phyloP scores from a whole-genome alignment of 2,329 filamentous ascomycete species.

The Penicillium sp. region DNA sequence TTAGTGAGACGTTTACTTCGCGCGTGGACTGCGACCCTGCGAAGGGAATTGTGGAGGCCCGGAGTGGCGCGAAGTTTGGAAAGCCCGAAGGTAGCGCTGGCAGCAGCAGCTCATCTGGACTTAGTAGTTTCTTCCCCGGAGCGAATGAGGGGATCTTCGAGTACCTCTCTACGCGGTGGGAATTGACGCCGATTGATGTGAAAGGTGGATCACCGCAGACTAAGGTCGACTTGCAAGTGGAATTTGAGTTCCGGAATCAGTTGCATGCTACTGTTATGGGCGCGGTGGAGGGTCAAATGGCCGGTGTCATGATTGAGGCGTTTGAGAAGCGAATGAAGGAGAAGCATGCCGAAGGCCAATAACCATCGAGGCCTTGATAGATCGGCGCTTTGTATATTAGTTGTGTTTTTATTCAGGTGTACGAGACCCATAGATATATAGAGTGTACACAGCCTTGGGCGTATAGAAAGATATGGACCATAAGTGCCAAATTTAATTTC shows the following conservation, averaged over 20 bases:
- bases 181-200: slow-evolving; percentile 38
- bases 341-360: slow-evolving; percentile 43
- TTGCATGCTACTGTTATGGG: slow-evolving; percentile 79
- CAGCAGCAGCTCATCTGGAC: slow-evolving; percentile 52
- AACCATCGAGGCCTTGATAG: background rate
- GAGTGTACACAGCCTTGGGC: background rate
- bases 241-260: slow-evolving; percentile 86
- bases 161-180: slow-evolving; percentile 46
- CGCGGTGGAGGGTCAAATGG: slow-evolving; percentile 80
- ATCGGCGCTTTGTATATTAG: slow-evolving; percentile 13
- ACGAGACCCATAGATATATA: background rate
- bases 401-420: slow-evolving; percentile 1
- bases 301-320: slow-evolving; percentile 84
- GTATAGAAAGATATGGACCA: background rate
- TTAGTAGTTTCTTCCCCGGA: slow-evolving; percentile 31
- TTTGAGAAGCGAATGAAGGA: slow-evolving; percentile 79
- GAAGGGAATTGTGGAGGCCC: slow-evolving; percentile 69
- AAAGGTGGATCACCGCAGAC: slow-evolving; percentile 52
- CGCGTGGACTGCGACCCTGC: slow-evolving; percentile 74
- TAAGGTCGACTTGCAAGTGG: slow-evolving; percentile 72
- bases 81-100: slow-evolving; percentile 53
- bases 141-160: slow-evolving; percentile 51
- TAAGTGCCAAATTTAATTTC: slow-evolving; percentile 10
- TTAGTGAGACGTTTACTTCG: slow-evolving; percentile 81
- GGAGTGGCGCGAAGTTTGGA: slow-evolving; percentile 43